A percentile compares a stretch with the other conserved stretches of the same genome.
Evolutionary conservation across 169 alveolate species (phyloP).

Genomic region (Plasmodium coatneyi): DNA sequence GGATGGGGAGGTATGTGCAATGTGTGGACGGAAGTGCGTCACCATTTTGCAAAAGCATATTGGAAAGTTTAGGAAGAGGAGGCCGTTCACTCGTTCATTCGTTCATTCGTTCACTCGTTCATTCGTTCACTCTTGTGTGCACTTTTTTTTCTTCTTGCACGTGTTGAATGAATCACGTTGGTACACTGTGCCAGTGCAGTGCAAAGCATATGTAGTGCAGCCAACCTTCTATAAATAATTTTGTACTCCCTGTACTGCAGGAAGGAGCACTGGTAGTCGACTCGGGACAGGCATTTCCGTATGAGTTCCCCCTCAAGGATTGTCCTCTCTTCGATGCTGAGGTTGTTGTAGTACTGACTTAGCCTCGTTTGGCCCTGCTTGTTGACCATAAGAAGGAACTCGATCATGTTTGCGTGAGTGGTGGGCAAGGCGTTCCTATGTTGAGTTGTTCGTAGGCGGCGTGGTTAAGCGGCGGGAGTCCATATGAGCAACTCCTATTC

Average conservation of each 20-base stretch:
- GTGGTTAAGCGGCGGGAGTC: neutral
- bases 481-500: neutral
- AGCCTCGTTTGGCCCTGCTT: constrained; percentile 98
- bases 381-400: constrained; percentile 97
- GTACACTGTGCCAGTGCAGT: neutral
- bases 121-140: neutral
- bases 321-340: constrained; percentile 93
- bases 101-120: no score
- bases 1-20: constrained; percentile 14
- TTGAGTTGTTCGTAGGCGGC: neutral
- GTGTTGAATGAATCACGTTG: neutral
- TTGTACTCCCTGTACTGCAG: constrained; percentile 96
- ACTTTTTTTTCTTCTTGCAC: neutral
- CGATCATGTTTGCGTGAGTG: constrained; percentile 90
- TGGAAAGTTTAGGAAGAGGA: neutral
- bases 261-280: constrained; percentile 96
- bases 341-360: constrained; percentile 91
- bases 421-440: neutral
- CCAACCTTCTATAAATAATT: constrained; percentile 90
- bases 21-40: neutral
- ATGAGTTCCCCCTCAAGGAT: constrained; percentile 98
- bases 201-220: neutral
- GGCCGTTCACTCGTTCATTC: neutral
- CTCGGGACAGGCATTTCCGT: constrained; percentile 96
- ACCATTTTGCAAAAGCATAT: neutral